Percentiles rank a stretch among this genome's conserved stretches.
Conservation (phyloP, 164 flowering plant genomes). For the Nelumbo lutea region DNA sequence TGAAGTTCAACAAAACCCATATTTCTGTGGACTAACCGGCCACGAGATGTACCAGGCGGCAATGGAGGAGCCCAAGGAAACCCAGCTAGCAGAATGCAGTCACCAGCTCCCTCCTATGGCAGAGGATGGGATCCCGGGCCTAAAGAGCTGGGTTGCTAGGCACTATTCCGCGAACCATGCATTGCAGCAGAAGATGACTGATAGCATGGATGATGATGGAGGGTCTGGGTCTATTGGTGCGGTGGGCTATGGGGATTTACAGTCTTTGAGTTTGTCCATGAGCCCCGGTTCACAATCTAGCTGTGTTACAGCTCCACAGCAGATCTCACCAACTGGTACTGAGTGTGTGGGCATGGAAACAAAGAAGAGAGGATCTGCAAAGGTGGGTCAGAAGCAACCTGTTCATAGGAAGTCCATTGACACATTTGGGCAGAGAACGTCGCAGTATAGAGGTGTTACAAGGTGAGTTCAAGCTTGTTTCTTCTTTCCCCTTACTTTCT, state of each 20-base stretch:
- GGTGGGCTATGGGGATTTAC: slow-evolving; percentile 55
- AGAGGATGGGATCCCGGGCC: slow-evolving; percentile 28
- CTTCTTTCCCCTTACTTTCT: background rate
- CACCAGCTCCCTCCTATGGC: slow-evolving; percentile 30
- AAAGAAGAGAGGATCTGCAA: slow-evolving; percentile 56
- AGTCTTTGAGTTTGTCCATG: slow-evolving; percentile 76
- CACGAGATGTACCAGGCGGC: slow-evolving; percentile 27
- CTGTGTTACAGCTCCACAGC: slow-evolving; percentile 47
- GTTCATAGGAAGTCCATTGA: slow-evolving; percentile 80
- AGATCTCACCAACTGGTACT: slow-evolving; percentile 35
- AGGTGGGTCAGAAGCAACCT: slow-evolving; percentile 51
- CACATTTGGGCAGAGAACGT: slow-evolving; percentile 86
- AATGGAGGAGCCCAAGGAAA: slow-evolving; percentile 21
- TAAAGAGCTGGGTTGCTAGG: slow-evolving; percentile 45
- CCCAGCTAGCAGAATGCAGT: slow-evolving; percentile 27
- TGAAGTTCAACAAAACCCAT: slow-evolving; percentile 28
- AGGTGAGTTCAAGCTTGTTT: slow-evolving; percentile 30
- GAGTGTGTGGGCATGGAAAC: slow-evolving; percentile 37
- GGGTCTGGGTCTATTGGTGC: slow-evolving; percentile 29
- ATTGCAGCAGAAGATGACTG: slow-evolving; percentile 34
- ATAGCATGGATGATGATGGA: slow-evolving; percentile 26
- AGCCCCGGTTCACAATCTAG: slow-evolving; percentile 86
- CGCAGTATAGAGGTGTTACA: slow-evolving; percentile 87
- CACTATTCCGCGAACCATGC: slow-evolving; percentile 23
- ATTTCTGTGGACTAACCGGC: slow-evolving; percentile 29